Conservation (phyloP, 73 alveolate genomes). For the Paramecium biaurelia region DNA sequence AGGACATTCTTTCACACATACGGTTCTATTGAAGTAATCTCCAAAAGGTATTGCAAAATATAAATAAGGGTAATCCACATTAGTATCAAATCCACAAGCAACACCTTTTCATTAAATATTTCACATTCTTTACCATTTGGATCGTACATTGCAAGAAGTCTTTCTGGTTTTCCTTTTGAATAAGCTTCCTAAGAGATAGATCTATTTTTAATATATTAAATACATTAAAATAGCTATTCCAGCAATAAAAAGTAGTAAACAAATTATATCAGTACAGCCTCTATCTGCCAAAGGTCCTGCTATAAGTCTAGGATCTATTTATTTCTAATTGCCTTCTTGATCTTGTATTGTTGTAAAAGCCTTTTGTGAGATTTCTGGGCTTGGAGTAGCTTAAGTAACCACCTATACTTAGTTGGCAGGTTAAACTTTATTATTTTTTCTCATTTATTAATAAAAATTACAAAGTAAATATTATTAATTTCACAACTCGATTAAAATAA, state of each 20-base stretch:
- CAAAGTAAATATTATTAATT: not conserved
- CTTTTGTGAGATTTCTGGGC: not conserved
- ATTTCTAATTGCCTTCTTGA: not conserved
- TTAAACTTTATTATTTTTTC: not conserved
- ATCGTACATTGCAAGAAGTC: conserved; percentile 60
- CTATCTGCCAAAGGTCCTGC: conserved; percentile 96
- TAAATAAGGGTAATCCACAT: conserved; percentile 15
- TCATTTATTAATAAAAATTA: not conserved
- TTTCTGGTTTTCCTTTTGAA: conserved; percentile 42
- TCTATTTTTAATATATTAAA: not conserved
- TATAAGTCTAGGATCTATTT: conserved; percentile 65
- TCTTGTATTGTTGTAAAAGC: conserved; percentile 1
- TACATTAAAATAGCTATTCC: conserved; percentile 69
- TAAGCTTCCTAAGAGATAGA: conserved; percentile 41
- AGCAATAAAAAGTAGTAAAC: conserved; percentile 85
- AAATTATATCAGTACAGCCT: conserved; percentile 87
- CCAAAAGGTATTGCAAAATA: conserved; percentile 37
- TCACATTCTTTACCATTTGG: conserved; percentile 14
- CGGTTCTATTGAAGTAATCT: conserved; percentile 35
- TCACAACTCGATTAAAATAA: not conserved
- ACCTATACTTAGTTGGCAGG: not conserved
- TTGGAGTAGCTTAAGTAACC: not conserved
- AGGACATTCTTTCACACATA: conserved; percentile 57
- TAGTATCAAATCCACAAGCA: conserved; percentile 50
- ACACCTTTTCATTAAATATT: conserved; percentile 9